phyloP scores from a whole-genome alignment of 805 yeast genomes.

The Cyberlindnera sargentensis region DNA sequence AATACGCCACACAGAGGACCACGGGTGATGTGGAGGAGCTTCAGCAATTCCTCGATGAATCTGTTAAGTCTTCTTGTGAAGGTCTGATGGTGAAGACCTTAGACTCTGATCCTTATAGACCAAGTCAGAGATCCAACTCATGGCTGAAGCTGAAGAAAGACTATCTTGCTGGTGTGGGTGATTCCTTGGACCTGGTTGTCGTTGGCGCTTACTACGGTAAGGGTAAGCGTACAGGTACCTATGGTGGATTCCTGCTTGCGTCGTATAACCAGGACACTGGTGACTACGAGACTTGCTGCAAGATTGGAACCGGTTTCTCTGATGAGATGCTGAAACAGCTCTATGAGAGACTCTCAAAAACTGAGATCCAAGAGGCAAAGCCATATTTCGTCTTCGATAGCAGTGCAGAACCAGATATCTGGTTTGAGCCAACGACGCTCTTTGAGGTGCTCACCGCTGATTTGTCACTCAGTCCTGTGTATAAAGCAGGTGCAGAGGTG shows the following conservation, averaged over 20 bases:
- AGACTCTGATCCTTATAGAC: slow-evolving; percentile 84
- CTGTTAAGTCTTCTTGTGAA: slow-evolving; percentile 86
- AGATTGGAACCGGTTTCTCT: slow-evolving; percentile 94
- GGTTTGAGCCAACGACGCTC: slow-evolving; percentile 83
- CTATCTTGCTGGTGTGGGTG: slow-evolving; percentile 92
- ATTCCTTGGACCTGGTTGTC: slow-evolving; percentile 87
- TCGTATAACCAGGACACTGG: slow-evolving; percentile 88
- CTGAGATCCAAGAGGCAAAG: slow-evolving; percentile 59
- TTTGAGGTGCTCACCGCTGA: slow-evolving; percentile 93
- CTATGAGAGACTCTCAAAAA: slow-evolving; percentile 54
- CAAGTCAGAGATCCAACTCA: slow-evolving; percentile 88
- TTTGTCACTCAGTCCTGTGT: slow-evolving; percentile 78
- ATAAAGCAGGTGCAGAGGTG: slow-evolving; percentile 71
- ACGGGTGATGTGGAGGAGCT: slow-evolving; percentile 67
- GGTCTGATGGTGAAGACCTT: slow-evolving; percentile 93
- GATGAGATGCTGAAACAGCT: slow-evolving; percentile 70
- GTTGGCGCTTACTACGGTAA: slow-evolving; percentile 90
- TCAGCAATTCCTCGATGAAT: slow-evolving; percentile 78
- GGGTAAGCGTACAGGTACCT: slow-evolving; percentile 91
- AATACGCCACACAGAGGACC: slow-evolving; percentile 69
- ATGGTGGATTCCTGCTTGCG: slow-evolving; percentile 91
- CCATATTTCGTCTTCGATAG: slow-evolving; percentile 64
- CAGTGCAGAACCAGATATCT: slow-evolving; percentile 79
- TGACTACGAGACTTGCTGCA: slow-evolving; percentile 91
- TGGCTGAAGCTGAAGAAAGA: slow-evolving; percentile 96